These are phyloP conservation scores for Ambispora gerdemannii DNA, from an alignment of 192 early-diverging fungal genomes.

Conservation along the genomic window DNA sequence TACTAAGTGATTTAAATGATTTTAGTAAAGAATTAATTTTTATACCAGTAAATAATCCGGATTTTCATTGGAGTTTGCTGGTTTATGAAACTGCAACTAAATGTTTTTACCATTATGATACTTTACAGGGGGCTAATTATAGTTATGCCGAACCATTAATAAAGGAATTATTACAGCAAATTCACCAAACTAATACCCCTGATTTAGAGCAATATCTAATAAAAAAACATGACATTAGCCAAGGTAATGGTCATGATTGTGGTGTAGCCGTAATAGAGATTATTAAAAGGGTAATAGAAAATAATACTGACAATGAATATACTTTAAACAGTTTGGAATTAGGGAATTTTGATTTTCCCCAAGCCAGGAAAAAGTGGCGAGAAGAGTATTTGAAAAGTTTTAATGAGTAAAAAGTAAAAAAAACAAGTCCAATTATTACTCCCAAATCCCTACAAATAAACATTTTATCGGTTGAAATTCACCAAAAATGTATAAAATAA, in stretches of 20 bases:
- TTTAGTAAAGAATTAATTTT: neutral
- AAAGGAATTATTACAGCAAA: neutral
- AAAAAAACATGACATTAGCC: neutral
- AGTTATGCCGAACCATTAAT: neutral
- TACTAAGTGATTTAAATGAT: neutral
- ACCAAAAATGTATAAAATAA: too few species aligned
- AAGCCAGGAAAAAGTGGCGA: neutral
- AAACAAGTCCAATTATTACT: too few species aligned
- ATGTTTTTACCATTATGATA: constrained; percentile 11
- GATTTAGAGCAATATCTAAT: constrained; percentile 1
- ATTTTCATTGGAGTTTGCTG: constrained; percentile 2
- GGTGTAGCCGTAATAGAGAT: constrained; percentile 7
- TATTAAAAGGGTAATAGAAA: neutral
- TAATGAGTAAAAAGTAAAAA: too few species aligned
- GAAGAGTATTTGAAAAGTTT: too few species aligned
- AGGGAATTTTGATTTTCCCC: neutral
- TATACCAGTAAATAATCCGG: constrained; percentile 3
- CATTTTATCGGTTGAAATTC: too few species aligned
- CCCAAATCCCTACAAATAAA: too few species aligned
- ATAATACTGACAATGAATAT: neutral
- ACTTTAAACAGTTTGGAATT: neutral
- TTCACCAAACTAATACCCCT: neutral
- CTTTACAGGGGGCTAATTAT: neutral
- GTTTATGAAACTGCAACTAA: neutral
- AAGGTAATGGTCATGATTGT: constrained; percentile 5